Base-by-base conservation (phyloP, 148 eudicot genomes). In the Spergularia bocconei region DNA sequence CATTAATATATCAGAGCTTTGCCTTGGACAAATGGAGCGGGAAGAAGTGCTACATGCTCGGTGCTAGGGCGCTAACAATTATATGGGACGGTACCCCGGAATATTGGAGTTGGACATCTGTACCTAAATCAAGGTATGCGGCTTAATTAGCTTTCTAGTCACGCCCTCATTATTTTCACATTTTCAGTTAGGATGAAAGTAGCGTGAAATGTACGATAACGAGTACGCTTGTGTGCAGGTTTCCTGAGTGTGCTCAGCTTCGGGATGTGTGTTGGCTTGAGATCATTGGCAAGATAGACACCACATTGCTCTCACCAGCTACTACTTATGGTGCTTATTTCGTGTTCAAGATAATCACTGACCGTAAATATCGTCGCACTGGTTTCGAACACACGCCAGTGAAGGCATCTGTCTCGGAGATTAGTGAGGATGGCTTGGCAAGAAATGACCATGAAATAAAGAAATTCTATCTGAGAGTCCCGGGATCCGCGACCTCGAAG, bases 251-350 rank as follows among this genome's bases (percentile, higher is more conserved):
- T n/a, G 86, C 88, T 14, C 75, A 75, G 58, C 86, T 86, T 11
- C 20, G 63, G 13, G 16, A 41, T 29, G 86, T 83, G 2, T 79
- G 81, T 36, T 86, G 86, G 84, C 60, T 86, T 16, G 88, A 86
- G 11, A 70, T 86, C 33, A 50, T 53, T 14, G 86, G 79, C 21
- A 69, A 52, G 38, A 81, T 86, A 23, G 69, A 44, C 17, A 63
- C 65, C 7, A 54, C 33, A 10, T 67, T 79, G 79, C 67, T 86
- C 8, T 80, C 88, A 9, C 72, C 81, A 1, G 11, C 21, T 63
- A 83, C 86, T 2, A 61, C 59, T 3, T 83, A 83, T 60, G 76
- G 67, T 25, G 82, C 84, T 9, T 86, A 76, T 76, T 75, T 86
- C 9, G 84, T 86, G 54, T 86, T 78, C 81, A 76, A 78, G 14